phyloP scores from a whole-genome alignment of 371 early-diverging fungal genomes.

The Amoeboradix gromovi region DNA sequence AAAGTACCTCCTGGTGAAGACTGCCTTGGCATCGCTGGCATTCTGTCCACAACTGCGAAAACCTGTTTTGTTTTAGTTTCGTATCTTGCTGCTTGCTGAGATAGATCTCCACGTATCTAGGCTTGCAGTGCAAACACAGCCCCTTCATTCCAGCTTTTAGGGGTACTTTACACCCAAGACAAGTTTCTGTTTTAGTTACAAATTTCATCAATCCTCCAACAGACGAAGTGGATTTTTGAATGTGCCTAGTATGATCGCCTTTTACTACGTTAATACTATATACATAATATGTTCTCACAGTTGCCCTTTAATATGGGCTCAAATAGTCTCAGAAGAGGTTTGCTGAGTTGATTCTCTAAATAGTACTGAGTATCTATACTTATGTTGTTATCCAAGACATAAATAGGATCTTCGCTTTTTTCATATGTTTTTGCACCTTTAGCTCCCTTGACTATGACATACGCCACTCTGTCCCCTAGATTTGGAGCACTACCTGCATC shows the following conservation, averaged over 20 bases:
- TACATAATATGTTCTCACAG: conserved; percentile 37
- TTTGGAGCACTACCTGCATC: conserved; percentile 83
- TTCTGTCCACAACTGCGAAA: conserved; percentile 84
- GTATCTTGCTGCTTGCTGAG: conserved; percentile 25
- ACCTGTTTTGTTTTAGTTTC: conserved; percentile 43
- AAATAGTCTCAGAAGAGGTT: conserved; percentile 87
- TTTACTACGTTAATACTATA: not conserved
- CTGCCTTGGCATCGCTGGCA: conserved; percentile 97
- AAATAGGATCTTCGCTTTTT: conserved; percentile 95
- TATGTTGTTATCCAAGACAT: conserved; percentile 90
- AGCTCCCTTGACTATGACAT: conserved; percentile 78
- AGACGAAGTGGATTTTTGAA: conserved; percentile 54
- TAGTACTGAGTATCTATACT: conserved; percentile 98
- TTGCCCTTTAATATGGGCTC: conserved; percentile 91
- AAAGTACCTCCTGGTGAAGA: conserved; percentile 84
- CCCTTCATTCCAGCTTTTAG: conserved; percentile 30
- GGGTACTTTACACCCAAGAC: conserved; percentile 78
- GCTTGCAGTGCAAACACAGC: conserved; percentile 49
- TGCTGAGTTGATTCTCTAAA: conserved; percentile 89
- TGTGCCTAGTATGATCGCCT: conserved; percentile 75
- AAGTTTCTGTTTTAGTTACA: conserved; percentile 57
- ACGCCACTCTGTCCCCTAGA: conserved; percentile 97
- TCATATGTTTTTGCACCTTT: conserved; percentile 81
- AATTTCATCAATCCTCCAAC: conserved; percentile 79
- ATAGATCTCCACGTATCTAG: conserved; percentile 42